Conservation (phyloP, 2,329 filamentous ascomycete genomes). For the Myriosclerotinia duriaeana region DNA sequence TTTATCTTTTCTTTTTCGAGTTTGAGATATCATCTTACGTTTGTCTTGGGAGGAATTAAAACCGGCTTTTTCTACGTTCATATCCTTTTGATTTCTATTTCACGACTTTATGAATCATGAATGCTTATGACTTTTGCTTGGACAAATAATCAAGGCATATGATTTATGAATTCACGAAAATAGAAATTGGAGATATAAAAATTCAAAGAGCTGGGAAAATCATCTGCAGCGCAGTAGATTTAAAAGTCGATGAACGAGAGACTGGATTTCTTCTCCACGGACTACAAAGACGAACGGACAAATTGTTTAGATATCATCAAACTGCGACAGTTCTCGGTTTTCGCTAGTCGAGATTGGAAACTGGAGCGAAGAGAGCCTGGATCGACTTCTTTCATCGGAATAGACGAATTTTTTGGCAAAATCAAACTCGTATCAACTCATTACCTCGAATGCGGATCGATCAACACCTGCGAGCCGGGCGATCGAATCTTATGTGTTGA, state of each 20-base stretch:
- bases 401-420: not conserved
- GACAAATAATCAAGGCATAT: constrained; percentile 30
- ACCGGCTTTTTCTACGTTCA: constrained; percentile 33
- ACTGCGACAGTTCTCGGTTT: constrained; percentile 28
- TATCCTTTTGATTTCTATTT: constrained; percentile 30
- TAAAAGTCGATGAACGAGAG: constrained; percentile 26
- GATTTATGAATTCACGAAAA: constrained; percentile 26
- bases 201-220: not conserved
- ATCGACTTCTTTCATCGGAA: constrained; percentile 6
- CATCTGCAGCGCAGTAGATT: constrained; percentile 23
- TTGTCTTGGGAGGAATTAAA: constrained; percentile 12
- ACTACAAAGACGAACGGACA: constrained; percentile 8
- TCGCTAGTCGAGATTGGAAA: constrained; percentile 25
- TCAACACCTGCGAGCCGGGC: constrained; percentile 9
- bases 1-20: constrained; percentile 35
- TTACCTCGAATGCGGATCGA: constrained; percentile 14
- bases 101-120: constrained; percentile 21
- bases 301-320: constrained; percentile 27
- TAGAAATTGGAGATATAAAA: constrained; percentile 27
- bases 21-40: constrained; percentile 25
- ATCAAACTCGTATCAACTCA: constrained; percentile 3
- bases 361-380: constrained; percentile 6
- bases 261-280: constrained; percentile 25
- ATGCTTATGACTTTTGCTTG: constrained; percentile 31
- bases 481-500: constrained; percentile 16